Conservation (phyloP, 768 basidiomycete species). For the Hygrocybe coccinea region DNA sequence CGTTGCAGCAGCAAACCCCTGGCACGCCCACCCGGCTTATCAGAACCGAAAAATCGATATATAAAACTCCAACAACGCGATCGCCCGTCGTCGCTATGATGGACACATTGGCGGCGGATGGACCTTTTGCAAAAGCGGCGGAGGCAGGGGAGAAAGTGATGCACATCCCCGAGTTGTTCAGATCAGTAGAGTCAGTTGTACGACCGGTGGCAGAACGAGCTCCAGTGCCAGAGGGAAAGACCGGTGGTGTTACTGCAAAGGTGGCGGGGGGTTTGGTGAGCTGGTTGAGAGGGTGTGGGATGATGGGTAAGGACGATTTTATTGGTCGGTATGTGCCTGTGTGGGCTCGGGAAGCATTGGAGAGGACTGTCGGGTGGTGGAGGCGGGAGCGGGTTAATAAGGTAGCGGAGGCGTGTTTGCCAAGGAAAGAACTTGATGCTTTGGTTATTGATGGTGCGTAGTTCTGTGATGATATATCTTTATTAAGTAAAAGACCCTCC, state of each 20-base stretch:
- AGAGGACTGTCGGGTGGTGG: constrained; percentile 49
- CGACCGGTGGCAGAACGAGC: neutral
- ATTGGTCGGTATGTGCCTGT: constrained; percentile 19
- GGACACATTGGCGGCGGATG: constrained; percentile 57
- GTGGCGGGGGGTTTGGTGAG: constrained; percentile 2
- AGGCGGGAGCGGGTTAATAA: constrained; percentile 48
- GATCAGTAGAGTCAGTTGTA: constrained; percentile 1
- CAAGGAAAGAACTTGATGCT: constrained; percentile 58
- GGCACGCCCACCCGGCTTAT: constrained; percentile 37
- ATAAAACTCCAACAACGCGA: constrained; percentile 28
- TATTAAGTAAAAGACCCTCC: too few relatives aligned
- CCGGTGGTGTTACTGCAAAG: constrained; percentile 1
- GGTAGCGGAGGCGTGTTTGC: constrained; percentile 50
- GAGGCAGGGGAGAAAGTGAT: constrained; percentile 39
- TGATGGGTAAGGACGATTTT: neutral
- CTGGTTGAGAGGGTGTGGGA: neutral
- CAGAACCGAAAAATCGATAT: constrained; percentile 38
- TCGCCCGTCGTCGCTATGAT: constrained; percentile 54
- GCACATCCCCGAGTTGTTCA: constrained; percentile 43
- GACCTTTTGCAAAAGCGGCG: constrained; percentile 47
- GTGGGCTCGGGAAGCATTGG: constrained; percentile 22
- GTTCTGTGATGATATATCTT: too few relatives aligned
- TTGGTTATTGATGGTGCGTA: constrained; percentile 57
- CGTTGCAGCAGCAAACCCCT: constrained; percentile 29
- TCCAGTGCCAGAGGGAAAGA: neutral